Evolutionary conservation across 225 moss, liverwort and hornwort species (phyloP), one percentile per base, ranked within the genome.

Genomic region (Sphagnum tenellum): DNA sequence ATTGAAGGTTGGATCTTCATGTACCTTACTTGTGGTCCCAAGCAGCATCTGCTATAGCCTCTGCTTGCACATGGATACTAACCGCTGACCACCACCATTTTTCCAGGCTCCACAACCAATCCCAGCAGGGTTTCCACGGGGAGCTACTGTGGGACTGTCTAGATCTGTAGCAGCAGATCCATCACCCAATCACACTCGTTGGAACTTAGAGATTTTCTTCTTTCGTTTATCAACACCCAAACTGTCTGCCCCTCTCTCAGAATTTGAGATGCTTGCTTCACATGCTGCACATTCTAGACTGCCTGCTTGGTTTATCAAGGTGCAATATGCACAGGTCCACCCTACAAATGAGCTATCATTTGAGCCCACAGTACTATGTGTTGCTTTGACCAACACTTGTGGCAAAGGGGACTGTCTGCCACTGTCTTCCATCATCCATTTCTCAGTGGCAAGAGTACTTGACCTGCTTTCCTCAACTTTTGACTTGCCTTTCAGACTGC

Each of bases 141-240:
- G 83, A 70, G 83, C 87, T 46, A 75, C 64, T 51, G 53, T 51
- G 8, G 81, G 67, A 66, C 79, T 82, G 60, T 82, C 77, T 70
- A 96, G 66, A 44, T 83, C 73, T 48, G 87, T 81, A 55, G 78
- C 80, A 4, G 85, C 90, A 64, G 96, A 87, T 3, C 89, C 90
- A 78, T 90, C 90, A 64, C 98, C 98, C n/a, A 90, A 71, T 58
- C 93, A 81, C 52, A 90, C 75, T 79, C 93, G 81, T 68, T 98
- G 93, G 76, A 98, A 93, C 78, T 93, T 98, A 1, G 98, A 73
- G 8, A 84, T 66, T 74, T 90, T 98, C 63, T 92, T 96, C 72
- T 93, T 93, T 47, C 84, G 80, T 79, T 81, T 98, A 3, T 92
- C 88, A 56, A 67, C 66, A 51, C 76, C 81, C 7, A 65, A 63